Evolutionary conservation across 2,329 filamentous ascomycete species (phyloP).

Genomic region (Coniochaeta sp.): DNA sequence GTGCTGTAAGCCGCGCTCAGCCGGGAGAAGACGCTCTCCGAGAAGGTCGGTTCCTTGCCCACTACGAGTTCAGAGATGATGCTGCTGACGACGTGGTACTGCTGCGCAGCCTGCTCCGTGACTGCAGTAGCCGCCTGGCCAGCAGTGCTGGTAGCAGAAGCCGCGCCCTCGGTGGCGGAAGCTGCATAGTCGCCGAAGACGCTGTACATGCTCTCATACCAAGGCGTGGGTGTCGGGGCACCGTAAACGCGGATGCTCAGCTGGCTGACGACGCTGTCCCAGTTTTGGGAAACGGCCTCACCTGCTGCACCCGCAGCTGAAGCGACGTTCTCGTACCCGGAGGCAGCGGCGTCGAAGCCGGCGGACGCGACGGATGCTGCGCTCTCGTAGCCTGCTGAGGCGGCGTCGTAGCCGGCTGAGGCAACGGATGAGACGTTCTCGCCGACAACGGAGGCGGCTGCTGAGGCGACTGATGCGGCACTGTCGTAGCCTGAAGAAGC

Average conservation of each 20-base stretch:
- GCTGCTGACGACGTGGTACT: constrained; percentile 63
- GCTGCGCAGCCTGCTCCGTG: constrained; percentile 51
- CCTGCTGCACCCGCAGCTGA: constrained; percentile 6
- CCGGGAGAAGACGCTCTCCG: constrained; percentile 69
- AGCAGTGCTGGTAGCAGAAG: constrained; percentile 32
- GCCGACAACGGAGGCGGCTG: constrained; percentile 10
- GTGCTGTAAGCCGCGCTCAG: constrained; percentile 67
- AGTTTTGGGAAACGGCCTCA: constrained; percentile 41
- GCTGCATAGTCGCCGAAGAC: constrained; percentile 49
- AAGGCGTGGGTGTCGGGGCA: constrained; percentile 52
- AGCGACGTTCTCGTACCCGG: neutral
- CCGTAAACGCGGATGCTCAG: constrained; percentile 67
- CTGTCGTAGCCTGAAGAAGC: constrained; percentile 44
- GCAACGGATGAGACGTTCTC: constrained; percentile 2
- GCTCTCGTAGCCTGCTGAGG: constrained; percentile 18
- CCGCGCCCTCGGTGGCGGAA: constrained; percentile 44
- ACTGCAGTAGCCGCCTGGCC: constrained; percentile 55
- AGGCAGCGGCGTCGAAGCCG: constrained; percentile 10
- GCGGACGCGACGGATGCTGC: constrained; percentile 16
- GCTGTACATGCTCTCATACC: constrained; percentile 40
- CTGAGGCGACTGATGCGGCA: constrained; percentile 23
- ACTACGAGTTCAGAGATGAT: constrained; percentile 70
- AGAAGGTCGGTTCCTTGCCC: constrained; percentile 75
- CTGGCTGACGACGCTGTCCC: constrained; percentile 55
- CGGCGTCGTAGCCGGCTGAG: constrained; percentile 4